Conservation (phyloP, 495 filamentous ascomycete genomes). For the Bacidia rubella region DNA sequence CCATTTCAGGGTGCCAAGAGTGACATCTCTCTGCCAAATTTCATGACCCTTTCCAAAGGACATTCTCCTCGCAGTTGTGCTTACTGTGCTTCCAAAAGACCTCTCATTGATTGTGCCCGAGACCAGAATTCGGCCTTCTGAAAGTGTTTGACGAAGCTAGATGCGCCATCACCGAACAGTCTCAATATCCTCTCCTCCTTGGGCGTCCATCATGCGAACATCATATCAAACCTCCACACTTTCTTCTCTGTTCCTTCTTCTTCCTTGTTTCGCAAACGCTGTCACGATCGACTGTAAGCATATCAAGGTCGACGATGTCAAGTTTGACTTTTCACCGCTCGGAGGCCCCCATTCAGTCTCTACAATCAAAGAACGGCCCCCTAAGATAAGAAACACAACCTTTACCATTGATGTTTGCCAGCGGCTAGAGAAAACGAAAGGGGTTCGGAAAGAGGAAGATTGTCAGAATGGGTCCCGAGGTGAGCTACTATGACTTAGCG, state of each 20-base stretch:
- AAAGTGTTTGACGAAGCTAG: too few species aligned
- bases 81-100: neutral
- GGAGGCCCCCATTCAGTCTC: conserved; percentile 66
- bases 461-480: conserved; percentile 53
- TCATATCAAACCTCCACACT: conserved; percentile 16
- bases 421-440: conserved; percentile 41
- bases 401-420: conserved; percentile 82
- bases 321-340: conserved; percentile 53
- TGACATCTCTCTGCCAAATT: neutral
- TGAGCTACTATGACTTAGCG: conserved; percentile 28
- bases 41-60: neutral
- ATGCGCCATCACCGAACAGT: neutral
- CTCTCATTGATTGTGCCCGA: too few species aligned
- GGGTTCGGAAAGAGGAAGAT: conserved; percentile 32
- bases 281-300: conserved; percentile 49
- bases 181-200: neutral
- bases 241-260: conserved; percentile 32
- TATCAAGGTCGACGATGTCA: conserved; percentile 39
- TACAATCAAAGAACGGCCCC: conserved; percentile 33
- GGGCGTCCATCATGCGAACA: neutral
- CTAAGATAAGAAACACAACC: conserved; percentile 50
- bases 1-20: neutral
- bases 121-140: too few species aligned
- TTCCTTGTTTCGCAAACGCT: conserved; percentile 27
- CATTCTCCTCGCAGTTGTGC: neutral